A percentile compares a stretch with the other conserved stretches of the same genome.
Conservation (phyloP, 2,329 filamentous ascomycete genomes). For the Fusarium pseudograminearum region DNA sequence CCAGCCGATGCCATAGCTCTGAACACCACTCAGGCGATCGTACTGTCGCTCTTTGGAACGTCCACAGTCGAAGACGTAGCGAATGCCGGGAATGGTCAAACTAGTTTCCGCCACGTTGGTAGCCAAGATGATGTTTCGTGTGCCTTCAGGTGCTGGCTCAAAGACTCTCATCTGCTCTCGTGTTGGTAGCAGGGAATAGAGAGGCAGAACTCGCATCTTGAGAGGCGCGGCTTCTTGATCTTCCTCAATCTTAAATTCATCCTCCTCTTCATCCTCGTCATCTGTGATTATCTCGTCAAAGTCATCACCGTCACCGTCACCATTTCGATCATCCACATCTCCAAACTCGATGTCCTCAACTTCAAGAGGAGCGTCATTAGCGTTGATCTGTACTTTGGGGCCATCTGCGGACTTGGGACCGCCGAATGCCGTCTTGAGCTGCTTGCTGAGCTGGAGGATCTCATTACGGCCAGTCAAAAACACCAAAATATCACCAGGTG, state of each 20-base stretch:
- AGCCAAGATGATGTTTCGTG: slow-evolving; percentile 86
- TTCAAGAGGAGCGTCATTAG: slow-evolving; percentile 82
- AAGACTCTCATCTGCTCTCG: slow-evolving; percentile 93
- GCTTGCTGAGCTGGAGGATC: slow-evolving; percentile 85
- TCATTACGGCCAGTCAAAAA: slow-evolving; percentile 96
- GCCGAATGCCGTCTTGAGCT: slow-evolving; percentile 76
- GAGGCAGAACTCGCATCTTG: slow-evolving; percentile 88
- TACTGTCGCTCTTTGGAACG: slow-evolving; percentile 93
- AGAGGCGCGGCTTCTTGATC: slow-evolving; percentile 70
- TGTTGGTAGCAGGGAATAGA: slow-evolving; percentile 93
- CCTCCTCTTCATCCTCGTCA: slow-evolving; percentile 69
- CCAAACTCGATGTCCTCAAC: slow-evolving; percentile 90
- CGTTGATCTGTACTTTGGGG: slow-evolving; percentile 79
- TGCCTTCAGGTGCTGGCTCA: slow-evolving; percentile 82
- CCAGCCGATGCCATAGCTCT: slow-evolving; percentile 95
- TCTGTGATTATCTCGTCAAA: slow-evolving; percentile 71
- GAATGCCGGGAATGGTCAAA: slow-evolving; percentile 93
- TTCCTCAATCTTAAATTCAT: slow-evolving; percentile 78
- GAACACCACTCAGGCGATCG: slow-evolving; percentile 87
- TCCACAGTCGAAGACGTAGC: slow-evolving; percentile 96
- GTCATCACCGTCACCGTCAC: slow-evolving; percentile 69
- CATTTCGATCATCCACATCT: slow-evolving; percentile 72
- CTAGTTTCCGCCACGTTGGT: slow-evolving; percentile 98
- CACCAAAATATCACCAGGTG: slow-evolving; percentile 89
- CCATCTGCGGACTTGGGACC: slow-evolving; percentile 67